A percentile compares a stretch with the other conserved stretches of the same genome.
These are phyloP conservation scores for Candida albicans DNA, from an alignment of 1,139 yeast genomes.

Conservation along the genomic window DNA sequence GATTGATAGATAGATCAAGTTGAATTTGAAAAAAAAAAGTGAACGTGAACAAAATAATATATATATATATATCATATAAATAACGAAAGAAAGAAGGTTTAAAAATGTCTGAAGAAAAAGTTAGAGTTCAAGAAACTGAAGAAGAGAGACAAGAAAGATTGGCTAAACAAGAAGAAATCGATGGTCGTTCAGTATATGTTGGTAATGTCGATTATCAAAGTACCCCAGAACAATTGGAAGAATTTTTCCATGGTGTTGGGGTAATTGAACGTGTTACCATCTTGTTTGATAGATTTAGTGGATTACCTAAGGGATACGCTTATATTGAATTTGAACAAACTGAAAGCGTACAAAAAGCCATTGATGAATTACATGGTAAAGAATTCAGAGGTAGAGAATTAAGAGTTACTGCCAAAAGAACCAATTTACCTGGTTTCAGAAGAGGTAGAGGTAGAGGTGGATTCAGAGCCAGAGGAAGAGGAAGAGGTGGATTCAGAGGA, in stretches of 20 bases:
- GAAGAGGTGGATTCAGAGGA: slow-evolving; percentile 12
- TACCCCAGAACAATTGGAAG: slow-evolving; percentile 45
- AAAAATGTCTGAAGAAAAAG: slow-evolving; percentile 10
- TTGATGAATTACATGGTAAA: slow-evolving; percentile 35
- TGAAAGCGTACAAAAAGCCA: slow-evolving; percentile 34
- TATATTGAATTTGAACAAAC: slow-evolving; percentile 38
- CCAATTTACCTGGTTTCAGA: slow-evolving; percentile 38
- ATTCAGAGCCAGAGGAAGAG: slow-evolving; percentile 16
- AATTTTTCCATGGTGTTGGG: slow-evolving; percentile 35
- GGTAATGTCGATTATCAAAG: slow-evolving; percentile 46
- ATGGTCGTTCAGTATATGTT: slow-evolving; percentile 41
- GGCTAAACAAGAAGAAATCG: slow-evolving; percentile 35
- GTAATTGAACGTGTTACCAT: slow-evolving; percentile 41
- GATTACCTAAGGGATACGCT: slow-evolving; percentile 48
- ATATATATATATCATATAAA: not conserved
- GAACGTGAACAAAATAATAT: not conserved
- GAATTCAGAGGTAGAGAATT: slow-evolving; percentile 39
- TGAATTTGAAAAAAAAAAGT: not conserved
- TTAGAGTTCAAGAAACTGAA: slow-evolving; percentile 23
- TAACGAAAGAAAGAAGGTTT: not conserved
- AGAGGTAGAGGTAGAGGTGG: slow-evolving; percentile 19
- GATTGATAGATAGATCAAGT: not conserved
- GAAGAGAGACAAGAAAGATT: slow-evolving; percentile 30
- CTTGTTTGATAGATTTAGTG: slow-evolving; percentile 37
- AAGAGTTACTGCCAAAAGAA: slow-evolving; percentile 39